These are phyloP conservation scores for Metarhizium sp. DNA, from an alignment of 2,329 filamentous ascomycete species.

Conservation along the genomic window DNA sequence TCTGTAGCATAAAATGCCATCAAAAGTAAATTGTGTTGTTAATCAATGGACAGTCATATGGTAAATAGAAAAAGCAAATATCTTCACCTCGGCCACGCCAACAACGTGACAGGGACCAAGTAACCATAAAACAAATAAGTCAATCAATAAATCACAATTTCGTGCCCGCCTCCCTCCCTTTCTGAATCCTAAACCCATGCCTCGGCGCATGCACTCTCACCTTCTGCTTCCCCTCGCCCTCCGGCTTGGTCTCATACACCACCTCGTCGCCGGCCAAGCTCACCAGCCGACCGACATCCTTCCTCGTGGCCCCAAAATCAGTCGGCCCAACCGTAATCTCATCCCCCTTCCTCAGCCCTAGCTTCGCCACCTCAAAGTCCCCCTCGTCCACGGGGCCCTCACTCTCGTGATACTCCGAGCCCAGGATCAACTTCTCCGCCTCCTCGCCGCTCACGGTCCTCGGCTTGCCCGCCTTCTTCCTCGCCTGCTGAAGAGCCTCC, in stretches of 20 bases:
- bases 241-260: slow-evolving; percentile 43
- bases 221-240: slow-evolving; percentile 17
- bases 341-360: slow-evolving; percentile 42
- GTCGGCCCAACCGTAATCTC: slow-evolving; percentile 50
- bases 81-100: too few relatives aligned
- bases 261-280: slow-evolving; percentile 43
- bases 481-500: slow-evolving; percentile 32
- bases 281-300: slow-evolving; percentile 47
- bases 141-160: background rate
- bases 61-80: too few relatives aligned
- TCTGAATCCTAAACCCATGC: slow-evolving; percentile 43
- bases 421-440: slow-evolving; percentile 37
- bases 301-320: slow-evolving; percentile 50
- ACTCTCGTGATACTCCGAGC: slow-evolving; percentile 34
- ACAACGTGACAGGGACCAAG: too few relatives aligned
- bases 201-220: slow-evolving; percentile 53
- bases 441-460: slow-evolving; percentile 41
- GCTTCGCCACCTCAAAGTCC: slow-evolving; percentile 37
- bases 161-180: slow-evolving; percentile 7
- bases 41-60: too few relatives aligned
- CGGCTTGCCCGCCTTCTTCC: slow-evolving; percentile 23
- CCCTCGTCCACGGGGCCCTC: slow-evolving; percentile 32
- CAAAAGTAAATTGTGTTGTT: too few relatives aligned
- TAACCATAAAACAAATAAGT: too few relatives aligned
- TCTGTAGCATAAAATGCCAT: too few relatives aligned